Evolutionary conservation across 2,329 filamentous ascomycete genomes (phyloP).

Genomic region (Paecilomyces formosus): DNA sequence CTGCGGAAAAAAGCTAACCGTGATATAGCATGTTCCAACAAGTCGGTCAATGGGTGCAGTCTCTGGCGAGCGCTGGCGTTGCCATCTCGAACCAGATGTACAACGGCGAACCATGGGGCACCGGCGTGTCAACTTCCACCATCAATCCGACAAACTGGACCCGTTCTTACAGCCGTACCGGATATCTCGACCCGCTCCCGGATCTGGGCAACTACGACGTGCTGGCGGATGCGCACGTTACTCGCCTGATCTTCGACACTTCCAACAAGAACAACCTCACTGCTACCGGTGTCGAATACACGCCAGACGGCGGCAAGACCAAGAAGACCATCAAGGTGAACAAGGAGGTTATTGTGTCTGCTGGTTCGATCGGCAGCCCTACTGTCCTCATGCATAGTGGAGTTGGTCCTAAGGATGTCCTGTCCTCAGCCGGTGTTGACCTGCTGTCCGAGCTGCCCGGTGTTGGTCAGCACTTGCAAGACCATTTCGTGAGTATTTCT

Average conservation of each 20-base stretch:
- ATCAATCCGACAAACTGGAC: slow-evolving; percentile 30
- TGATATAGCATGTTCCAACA: slow-evolving; percentile 19
- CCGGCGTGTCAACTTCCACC: slow-evolving; percentile 25
- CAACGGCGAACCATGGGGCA: slow-evolving; percentile 20
- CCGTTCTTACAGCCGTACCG: slow-evolving; percentile 26
- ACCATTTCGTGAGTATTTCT: slow-evolving; percentile 29
- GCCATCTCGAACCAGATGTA: slow-evolving; percentile 21
- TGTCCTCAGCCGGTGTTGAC: slow-evolving; percentile 37
- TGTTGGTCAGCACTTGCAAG: slow-evolving; percentile 47
- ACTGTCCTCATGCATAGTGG: slow-evolving; percentile 55
- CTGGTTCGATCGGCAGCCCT: slow-evolving; percentile 51
- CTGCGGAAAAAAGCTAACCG: slow-evolving; percentile 4
- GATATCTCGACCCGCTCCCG: slow-evolving; percentile 26
- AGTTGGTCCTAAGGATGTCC: slow-evolving; percentile 45
- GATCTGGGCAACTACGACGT: slow-evolving; percentile 26
- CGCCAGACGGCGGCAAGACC: slow-evolving; percentile 17
- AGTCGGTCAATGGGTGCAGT: slow-evolving; percentile 17
- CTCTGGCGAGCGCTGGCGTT: slow-evolving; percentile 17
- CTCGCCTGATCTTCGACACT: slow-evolving; percentile 21
- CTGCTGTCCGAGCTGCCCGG: slow-evolving; percentile 39
- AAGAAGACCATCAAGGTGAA: slow-evolving; percentile 17
- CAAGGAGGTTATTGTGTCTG: slow-evolving; percentile 24
- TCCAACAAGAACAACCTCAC: slow-evolving; percentile 17
- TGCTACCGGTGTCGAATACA: slow-evolving; percentile 25
- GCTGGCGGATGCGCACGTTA: slow-evolving; percentile 22